Evolutionary conservation across 495 filamentous ascomycete species (phyloP).

Genomic region (Parathielavia hyrcaniae): DNA sequence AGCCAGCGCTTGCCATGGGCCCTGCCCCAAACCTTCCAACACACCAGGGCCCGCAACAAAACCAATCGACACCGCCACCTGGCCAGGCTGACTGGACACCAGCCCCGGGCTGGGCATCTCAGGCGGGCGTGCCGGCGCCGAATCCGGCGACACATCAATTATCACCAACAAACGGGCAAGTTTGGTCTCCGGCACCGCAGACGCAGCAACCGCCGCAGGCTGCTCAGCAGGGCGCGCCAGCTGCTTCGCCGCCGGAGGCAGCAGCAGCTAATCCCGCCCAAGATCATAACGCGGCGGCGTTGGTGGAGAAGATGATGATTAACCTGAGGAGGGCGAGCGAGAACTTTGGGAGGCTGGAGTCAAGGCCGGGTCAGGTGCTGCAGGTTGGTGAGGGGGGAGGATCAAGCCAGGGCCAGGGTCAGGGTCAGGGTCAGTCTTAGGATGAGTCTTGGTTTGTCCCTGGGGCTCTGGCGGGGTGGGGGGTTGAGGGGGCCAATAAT

Average conservation of each 20-base stretch:
- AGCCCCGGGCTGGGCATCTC: neutral
- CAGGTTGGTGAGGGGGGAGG: neutral
- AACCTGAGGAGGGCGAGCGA: slow-evolving; percentile 35
- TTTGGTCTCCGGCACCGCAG: neutral
- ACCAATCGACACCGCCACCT: neutral
- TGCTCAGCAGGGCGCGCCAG: neutral
- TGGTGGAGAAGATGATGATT: slow-evolving; percentile 48
- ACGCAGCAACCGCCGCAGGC: neutral
- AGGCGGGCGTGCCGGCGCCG: neutral
- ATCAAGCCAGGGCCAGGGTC: neutral
- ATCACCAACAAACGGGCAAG: neutral
- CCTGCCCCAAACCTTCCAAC: neutral
- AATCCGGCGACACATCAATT: slow-evolving; percentile 4
- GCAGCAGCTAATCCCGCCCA: neutral
- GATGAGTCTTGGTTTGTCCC: neutral
- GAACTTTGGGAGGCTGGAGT: slow-evolving; percentile 7
- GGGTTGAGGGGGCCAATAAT: neutral
- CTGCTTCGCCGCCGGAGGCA: neutral
- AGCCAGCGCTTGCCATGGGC: neutral
- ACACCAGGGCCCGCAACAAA: neutral
- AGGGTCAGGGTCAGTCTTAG: neutral
- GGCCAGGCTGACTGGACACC: neutral
- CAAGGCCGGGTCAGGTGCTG: neutral
- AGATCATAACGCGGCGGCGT: slow-evolving; percentile 28
- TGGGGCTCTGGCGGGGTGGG: too few species aligned